Base-by-base conservation (phyloP, 2,329 filamentous ascomycete species). In the Fusarium succisae region DNA sequence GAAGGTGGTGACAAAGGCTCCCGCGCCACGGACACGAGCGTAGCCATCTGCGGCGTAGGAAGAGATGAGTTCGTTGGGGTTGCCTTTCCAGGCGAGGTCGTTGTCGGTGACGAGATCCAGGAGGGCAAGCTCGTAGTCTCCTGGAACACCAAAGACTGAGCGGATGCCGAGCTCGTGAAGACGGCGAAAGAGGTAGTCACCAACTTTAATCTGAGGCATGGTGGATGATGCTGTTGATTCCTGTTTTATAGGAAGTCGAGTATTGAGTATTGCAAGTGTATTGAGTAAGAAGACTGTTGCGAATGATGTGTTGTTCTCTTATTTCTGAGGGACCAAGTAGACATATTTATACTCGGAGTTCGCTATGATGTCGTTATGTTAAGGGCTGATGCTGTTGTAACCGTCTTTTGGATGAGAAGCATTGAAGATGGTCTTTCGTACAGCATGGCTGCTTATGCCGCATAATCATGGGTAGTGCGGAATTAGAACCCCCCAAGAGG, bases 161-260 rank as follows among this genome's bases (percentile, higher is more conserved):
- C 53, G 53, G 4, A 59, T 59, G 9, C 60, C 41, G 17, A 63
- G 51, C 26, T 45, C 53, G 5, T 63, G 53, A 6, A 63, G 32
- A n/a, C 53, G 60, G n/a, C 24, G 53, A 41, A 63, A 63, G 32
- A 63, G 60, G n/a, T 63, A 63, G 35, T 59, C 60, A 32, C 53
- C 53, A 32, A 63, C 41, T 26, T 63, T 63, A 18, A 47, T 13
- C 24, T 32, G 15, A 30, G 41, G 18, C 58, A 61, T 39, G 10
- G 37, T n/a, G n/a, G 18, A n/a, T 54, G 32, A 22, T 26, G 24
- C 5, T 17, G 24, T 38, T 4, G 14, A 12, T 28, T 15, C 11
- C 30, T 54, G 18, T 10, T 11, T 28, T 13, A 26, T 24, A 26
- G 24, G 9, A 54, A 28, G 32, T n/a, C 13, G 22, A 37, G 18